A percentile compares a stretch with the other conserved stretches of the same genome.
Evolutionary conservation across 352 stramenopile genomes (phyloP).

Genomic region (Phytophthora constricta): DNA sequence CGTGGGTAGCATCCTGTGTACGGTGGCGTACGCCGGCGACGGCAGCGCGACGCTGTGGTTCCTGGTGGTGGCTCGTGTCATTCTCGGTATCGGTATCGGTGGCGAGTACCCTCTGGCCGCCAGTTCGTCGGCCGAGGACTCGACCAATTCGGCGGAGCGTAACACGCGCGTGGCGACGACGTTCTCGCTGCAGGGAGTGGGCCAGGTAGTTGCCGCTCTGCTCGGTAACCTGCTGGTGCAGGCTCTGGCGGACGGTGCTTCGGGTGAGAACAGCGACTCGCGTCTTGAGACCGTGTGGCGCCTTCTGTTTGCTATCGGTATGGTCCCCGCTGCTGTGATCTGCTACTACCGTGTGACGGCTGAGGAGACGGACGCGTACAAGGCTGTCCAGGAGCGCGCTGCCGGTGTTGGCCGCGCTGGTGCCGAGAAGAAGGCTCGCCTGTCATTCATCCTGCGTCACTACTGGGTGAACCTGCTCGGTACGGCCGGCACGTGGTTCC

Average conservation of each 20-base stretch:
- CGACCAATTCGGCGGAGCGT: conserved; percentile 25
- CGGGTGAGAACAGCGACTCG: conserved; percentile 37
- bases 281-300: conserved; percentile 64
- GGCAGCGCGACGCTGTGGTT: conserved; percentile 46
- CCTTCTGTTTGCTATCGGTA: conserved; percentile 54
- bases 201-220: conserved; percentile 38
- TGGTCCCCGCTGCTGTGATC: conserved; percentile 53
- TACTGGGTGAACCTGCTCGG: conserved; percentile 58
- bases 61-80: conserved; percentile 42
- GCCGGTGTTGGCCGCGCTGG: neutral
- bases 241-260: conserved; percentile 30
- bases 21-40: conserved; percentile 36
- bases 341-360: conserved; percentile 63
- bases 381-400: conserved; percentile 30
- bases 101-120: conserved; percentile 53
- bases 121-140: conserved; percentile 44
- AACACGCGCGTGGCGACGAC: conserved; percentile 46
- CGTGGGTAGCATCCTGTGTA: conserved; percentile 56
- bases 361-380: conserved; percentile 59
- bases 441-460: conserved; percentile 53
- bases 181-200: conserved; percentile 53
- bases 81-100: conserved; percentile 53
- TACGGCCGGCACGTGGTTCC: conserved; percentile 79
- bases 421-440: conserved; percentile 18
- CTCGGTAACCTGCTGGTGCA: conserved; percentile 45